Base-by-base conservation (phyloP, 345 rosid genomes). In the Citrus medica region DNA sequence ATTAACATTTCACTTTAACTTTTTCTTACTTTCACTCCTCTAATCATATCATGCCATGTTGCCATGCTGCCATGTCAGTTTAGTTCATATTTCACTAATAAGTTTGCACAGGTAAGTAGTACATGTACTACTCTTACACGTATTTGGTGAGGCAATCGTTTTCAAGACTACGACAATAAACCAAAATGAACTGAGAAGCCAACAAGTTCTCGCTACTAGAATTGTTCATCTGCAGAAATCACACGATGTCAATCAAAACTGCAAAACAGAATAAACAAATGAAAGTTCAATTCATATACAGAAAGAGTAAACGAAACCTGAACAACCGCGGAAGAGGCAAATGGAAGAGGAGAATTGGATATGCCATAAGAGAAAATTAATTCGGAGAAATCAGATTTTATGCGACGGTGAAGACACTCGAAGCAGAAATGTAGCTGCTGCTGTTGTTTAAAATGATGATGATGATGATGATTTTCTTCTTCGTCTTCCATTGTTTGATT, bases 281-380 rank as follows among this genome's bases (percentile, higher is more conserved):
- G 71, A 69, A 40, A 80, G 76, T 33, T 40, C 65, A 53, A 61
- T 16, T 55, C 17, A 30, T 25, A 64, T 21, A 56, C 24, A 24
- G 9, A 59, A 33, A 24, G 64, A 37, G 21, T 19, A 33, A 38
- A 2, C 56, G 28, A 74, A 51, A 91, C 97, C 93, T 92, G 85
- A 27, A 92, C 94, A 61, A 91, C 88, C 58, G 96, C 96, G 77
- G 94, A 84, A 81, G 92, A 92, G 61, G 88, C 92, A 74, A 88
- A 85, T 70, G 97, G 97, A 42, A 92, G 88, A 64, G 92, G 83
- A 30, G 94, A 91, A 82, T 87, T 87, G 73, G 97, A 87, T 73
- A 91, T 78, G 79, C 90, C 97, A 79, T 89, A 83, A 68, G 87
- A 90, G 86, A 91, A 89, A 73, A 80, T 38, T 33, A 91, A 83